Percentiles rank a stretch among this genome's conserved stretches.
phyloP scores from a whole-genome alignment of 169 alveolate genomes.

The Plasmodium berghei region DNA sequence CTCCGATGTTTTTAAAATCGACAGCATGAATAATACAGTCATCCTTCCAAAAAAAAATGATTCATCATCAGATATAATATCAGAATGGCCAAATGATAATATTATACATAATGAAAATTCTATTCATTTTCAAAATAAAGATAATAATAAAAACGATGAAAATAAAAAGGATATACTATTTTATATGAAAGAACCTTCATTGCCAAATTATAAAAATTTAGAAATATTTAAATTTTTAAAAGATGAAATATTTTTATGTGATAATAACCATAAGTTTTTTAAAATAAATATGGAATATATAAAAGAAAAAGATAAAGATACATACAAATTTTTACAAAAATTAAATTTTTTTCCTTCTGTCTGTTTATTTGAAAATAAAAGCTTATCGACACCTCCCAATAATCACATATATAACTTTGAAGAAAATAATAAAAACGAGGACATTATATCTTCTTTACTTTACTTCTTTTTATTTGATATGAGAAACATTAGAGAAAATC shows the following conservation, averaged over 20 bases:
- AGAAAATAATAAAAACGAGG: conserved; percentile 19
- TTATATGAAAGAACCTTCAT: conserved; percentile 48
- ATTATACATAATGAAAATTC: no score
- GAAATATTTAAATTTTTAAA: conserved; percentile 53
- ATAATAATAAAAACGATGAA: background rate
- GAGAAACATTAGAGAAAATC: conserved; percentile 6
- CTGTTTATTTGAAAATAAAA: conserved; percentile 64
- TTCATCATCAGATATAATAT: background rate
- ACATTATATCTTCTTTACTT: conserved; percentile 46
- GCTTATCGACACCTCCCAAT: conserved; percentile 19
- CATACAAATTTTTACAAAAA: conserved; percentile 32
- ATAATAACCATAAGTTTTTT: conserved; percentile 21
- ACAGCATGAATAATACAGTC: background rate
- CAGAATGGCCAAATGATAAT: no score
- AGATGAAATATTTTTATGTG: conserved; percentile 65
- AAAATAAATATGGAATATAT: conserved; percentile 43
- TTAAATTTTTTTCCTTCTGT: conserved; percentile 47
- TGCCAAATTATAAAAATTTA: conserved; percentile 49
- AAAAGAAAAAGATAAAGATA: conserved; percentile 22
- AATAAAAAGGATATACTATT: conserved; percentile 22
- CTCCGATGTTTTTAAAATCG: conserved; percentile 37
- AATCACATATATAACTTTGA: conserved; percentile 47
- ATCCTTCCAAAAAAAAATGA: background rate
- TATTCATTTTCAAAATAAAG: background rate
- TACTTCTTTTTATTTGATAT: conserved; percentile 46